phyloP scores from a whole-genome alignment of 768 basidiomycete genomes.

The Lactifluus rugatus region DNA sequence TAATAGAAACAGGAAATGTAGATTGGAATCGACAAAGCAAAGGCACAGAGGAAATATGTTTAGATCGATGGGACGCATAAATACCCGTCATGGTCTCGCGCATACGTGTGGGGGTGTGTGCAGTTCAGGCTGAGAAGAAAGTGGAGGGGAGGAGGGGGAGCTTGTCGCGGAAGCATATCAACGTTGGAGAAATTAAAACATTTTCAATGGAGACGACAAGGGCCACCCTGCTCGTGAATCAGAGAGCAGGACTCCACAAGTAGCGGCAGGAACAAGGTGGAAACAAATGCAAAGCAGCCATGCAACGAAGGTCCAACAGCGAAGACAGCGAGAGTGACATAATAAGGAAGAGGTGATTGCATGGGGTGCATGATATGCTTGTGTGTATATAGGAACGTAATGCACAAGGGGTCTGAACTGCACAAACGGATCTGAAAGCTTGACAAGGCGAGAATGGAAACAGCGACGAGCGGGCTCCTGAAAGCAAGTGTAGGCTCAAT shows the following conservation, averaged over 20 bases:
- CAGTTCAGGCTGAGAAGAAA: background rate
- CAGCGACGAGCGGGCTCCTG: constrained; percentile 16
- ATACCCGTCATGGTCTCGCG: constrained; percentile 7
- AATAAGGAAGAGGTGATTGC: constrained; percentile 8
- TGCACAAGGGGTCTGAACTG: constrained; percentile 12
- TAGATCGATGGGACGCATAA: constrained; percentile 16
- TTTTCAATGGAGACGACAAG: constrained; percentile 5
- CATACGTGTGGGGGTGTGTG: background rate
- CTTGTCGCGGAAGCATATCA: constrained; percentile 13
- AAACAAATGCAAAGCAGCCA: constrained; percentile 4
- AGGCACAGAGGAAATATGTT: background rate
- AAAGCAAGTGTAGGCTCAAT: constrained; percentile 11
- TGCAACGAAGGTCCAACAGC: constrained; percentile 17
- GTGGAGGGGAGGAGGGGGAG: background rate
- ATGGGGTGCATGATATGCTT: constrained; percentile 11
- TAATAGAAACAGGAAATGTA: constrained; percentile 18
- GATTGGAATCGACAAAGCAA: constrained; percentile 17
- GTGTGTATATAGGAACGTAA: constrained; percentile 9
- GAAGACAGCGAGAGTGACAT: constrained; percentile 17
- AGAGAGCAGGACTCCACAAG: background rate
- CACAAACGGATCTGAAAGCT: constrained; percentile 16
- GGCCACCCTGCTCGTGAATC: background rate
- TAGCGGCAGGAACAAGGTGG: background rate
- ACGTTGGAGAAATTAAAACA: constrained; percentile 1
- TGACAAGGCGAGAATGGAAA: constrained; percentile 18